A percentile compares a stretch with the other conserved stretches of the same genome.
These are phyloP conservation scores for Russula earlei DNA, from an alignment of 768 basidiomycete species.

Conservation along the genomic window DNA sequence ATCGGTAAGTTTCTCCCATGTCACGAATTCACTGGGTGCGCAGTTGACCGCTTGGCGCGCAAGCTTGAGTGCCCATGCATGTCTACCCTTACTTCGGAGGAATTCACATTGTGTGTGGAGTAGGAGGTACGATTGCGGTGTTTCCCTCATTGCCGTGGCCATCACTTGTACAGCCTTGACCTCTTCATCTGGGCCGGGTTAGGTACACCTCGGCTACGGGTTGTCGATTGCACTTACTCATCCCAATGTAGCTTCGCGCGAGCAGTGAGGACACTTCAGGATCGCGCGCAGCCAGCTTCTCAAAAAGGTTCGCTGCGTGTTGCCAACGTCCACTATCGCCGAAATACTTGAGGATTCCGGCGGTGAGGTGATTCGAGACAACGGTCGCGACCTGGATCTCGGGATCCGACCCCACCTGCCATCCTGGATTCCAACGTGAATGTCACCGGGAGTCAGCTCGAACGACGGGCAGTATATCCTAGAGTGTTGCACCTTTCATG, in stretches of 20 bases:
- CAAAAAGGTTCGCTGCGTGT: constrained; percentile 86
- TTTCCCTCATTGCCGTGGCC: constrained; percentile 68
- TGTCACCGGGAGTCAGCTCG: neutral
- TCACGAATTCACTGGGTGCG: constrained; percentile 96
- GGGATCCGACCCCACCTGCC: constrained; percentile 98
- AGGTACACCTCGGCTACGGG: neutral
- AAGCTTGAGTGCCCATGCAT: constrained; percentile 84
- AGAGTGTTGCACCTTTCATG: constrained; percentile 51
- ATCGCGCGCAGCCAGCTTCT: constrained; percentile 76
- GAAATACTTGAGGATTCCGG: constrained; percentile 94
- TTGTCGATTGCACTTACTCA: constrained; percentile 60
- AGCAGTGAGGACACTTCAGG: constrained; percentile 85
- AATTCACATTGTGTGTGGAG: constrained; percentile 95
- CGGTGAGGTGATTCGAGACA: constrained; percentile 92
- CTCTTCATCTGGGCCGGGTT: constrained; percentile 67
- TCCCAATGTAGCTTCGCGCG: constrained; percentile 87
- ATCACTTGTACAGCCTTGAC: constrained; percentile 97
- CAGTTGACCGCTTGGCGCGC: constrained; percentile 95
- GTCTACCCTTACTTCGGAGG: constrained; percentile 72
- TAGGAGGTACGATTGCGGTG: constrained; percentile 88
- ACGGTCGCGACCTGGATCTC: constrained; percentile 97
- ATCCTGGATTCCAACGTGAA: constrained; percentile 42
- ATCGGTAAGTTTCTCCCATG: constrained; percentile 97
- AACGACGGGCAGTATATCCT: neutral
- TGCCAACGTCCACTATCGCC: constrained; percentile 84